phyloP scores from a whole-genome alignment of 1,284 basidiomycete genomes.

The Rhodotorula sp. region DNA sequence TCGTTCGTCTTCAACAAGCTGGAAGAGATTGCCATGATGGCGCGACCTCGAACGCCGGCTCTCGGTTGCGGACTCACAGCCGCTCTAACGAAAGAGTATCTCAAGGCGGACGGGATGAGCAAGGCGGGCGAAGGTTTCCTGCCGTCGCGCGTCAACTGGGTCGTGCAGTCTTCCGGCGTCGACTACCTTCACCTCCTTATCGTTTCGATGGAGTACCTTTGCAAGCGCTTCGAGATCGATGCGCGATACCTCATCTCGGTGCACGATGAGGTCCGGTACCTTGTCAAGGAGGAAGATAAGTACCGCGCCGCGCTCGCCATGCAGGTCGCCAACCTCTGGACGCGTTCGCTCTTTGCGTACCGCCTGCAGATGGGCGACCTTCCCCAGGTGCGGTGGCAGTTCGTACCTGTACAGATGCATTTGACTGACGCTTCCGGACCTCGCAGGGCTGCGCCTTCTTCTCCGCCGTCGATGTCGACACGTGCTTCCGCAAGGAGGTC shows the following conservation, averaged over 20 bases:
- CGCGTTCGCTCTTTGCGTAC: conserved; percentile 84
- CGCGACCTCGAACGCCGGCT: conserved; percentile 85
- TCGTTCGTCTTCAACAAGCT: conserved; percentile 99
- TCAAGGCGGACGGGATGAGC: conserved; percentile 58
- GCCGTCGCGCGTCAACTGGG: conserved; percentile 98
- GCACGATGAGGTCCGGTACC: conserved; percentile 94
- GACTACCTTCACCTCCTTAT: conserved; percentile 97
- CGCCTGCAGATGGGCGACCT: conserved; percentile 93
- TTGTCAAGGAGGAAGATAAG: conserved; percentile 81
- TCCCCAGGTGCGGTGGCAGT: conserved; percentile 66
- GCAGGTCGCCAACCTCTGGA: conserved; percentile 96
- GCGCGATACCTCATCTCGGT: conserved; percentile 96
- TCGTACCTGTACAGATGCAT: too few species aligned
- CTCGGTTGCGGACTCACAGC: conserved; percentile 91
- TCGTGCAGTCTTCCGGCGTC: conserved; percentile 96
- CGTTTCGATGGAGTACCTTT: conserved; percentile 89
- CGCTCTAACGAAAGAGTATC: conserved; percentile 82
- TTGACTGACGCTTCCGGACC: neutral
- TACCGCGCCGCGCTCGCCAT: conserved; percentile 88
- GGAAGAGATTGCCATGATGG: conserved; percentile 87
- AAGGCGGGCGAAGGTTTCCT: conserved; percentile 82
- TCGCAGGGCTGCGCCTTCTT: conserved; percentile 70
- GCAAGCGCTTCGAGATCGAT: conserved; percentile 73
- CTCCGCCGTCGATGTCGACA: conserved; percentile 91
- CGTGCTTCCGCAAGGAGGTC: conserved; percentile 89